Evolutionary conservation across 2,329 filamentous ascomycete species (phyloP).

Genomic region (Emmonsia crescens): DNA sequence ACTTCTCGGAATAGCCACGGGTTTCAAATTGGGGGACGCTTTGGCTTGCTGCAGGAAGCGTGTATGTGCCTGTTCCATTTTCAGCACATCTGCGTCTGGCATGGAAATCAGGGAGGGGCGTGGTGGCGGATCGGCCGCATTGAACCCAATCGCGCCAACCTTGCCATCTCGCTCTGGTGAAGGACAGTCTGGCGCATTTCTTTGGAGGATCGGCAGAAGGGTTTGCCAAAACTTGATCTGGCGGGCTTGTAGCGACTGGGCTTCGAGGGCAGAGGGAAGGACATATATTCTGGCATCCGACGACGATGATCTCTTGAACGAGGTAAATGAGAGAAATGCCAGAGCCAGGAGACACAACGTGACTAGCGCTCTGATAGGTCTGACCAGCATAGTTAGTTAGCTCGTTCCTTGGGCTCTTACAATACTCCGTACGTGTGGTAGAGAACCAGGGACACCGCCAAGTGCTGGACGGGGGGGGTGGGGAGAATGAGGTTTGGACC

Average conservation of each 20-base stretch:
- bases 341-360: neutral
- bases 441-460: neutral
- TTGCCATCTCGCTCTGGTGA: constrained; percentile 19
- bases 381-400: neutral
- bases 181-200: constrained; percentile 20
- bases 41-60: constrained; percentile 24
- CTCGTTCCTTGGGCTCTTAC: neutral
- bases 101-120: constrained; percentile 24
- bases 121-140: constrained; percentile 16
- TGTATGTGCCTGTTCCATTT: constrained; percentile 26
- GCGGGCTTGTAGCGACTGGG: neutral
- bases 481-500: too few relatives aligned
- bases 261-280: neutral
- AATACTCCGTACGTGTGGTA: too few relatives aligned
- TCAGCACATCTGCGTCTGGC: constrained; percentile 19
- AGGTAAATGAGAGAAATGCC: neutral
- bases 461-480: too few relatives aligned
- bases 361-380: neutral
- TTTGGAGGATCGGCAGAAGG: constrained; percentile 22
- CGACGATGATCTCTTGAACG: neutral
- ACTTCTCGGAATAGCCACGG: constrained; percentile 20
- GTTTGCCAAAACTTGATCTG: constrained; percentile 26
- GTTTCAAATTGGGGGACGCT: constrained; percentile 15
- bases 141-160: constrained; percentile 20
- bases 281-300: neutral